phyloP scores from a whole-genome alignment of 1,284 basidiomycete genomes.

The Boletus sp. region DNA sequence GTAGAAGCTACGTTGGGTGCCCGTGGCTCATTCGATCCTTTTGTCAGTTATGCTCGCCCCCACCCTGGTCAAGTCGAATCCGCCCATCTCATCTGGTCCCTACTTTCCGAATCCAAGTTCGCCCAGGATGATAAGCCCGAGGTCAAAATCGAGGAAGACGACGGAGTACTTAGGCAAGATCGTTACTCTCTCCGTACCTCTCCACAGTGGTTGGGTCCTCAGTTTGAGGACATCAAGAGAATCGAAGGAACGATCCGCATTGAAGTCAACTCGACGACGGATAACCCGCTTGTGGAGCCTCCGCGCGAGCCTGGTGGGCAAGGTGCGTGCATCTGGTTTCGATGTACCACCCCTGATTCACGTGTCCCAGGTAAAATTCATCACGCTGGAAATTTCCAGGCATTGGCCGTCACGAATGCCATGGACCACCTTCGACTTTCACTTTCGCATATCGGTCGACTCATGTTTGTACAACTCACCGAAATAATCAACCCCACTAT shows the following conservation, averaged over 20 bases:
- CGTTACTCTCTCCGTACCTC: slow-evolving; percentile 72
- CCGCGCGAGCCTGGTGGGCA: slow-evolving; percentile 17
- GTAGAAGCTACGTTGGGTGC: slow-evolving; percentile 76
- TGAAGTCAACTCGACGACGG: slow-evolving; percentile 75
- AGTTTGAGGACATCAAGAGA: slow-evolving; percentile 75
- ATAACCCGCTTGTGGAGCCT: slow-evolving; percentile 32
- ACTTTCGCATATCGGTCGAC: slow-evolving; percentile 78
- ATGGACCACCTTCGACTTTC: slow-evolving; percentile 86
- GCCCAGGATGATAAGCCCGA: slow-evolving; percentile 59
- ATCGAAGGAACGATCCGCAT: slow-evolving; percentile 61
- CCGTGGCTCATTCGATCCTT: slow-evolving; percentile 71
- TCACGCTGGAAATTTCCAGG: slow-evolving; percentile 87
- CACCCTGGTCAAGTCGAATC: slow-evolving; percentile 84
- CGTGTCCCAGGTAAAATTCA: slow-evolving; percentile 65
- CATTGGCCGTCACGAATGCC: slow-evolving; percentile 80
- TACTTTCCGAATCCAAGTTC: slow-evolving; percentile 71
- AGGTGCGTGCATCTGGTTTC: slow-evolving; percentile 14
- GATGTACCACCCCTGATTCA: slow-evolving; percentile 41
- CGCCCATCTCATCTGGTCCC: slow-evolving; percentile 62
- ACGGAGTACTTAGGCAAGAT: slow-evolving; percentile 59
- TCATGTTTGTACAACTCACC: slow-evolving; percentile 80
- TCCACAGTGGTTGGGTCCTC: slow-evolving; percentile 84
- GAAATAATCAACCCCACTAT: slow-evolving; percentile 79
- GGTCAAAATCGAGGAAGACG: slow-evolving; percentile 63
- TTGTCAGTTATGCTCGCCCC: slow-evolving; percentile 77